These are phyloP conservation scores for Asterochloris erici DNA, from an alignment of 139 green algal genomes.

Conservation along the genomic window DNA sequence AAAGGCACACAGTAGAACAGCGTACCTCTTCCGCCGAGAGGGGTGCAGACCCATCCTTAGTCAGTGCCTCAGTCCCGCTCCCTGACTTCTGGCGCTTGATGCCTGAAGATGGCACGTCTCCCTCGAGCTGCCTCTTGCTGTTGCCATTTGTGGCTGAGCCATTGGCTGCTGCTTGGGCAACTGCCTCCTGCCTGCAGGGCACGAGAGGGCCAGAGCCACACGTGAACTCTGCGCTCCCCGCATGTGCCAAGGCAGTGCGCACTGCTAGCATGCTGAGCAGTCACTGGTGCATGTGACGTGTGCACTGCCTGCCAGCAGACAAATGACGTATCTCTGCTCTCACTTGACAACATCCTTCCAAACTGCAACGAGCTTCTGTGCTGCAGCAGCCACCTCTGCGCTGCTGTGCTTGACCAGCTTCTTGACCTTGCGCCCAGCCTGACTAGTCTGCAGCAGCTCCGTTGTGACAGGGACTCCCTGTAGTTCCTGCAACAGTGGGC, in stretches of 20 bases:
- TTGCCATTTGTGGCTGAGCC: no score
- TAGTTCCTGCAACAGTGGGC: no score
- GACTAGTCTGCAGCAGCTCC: constrained; percentile 60
- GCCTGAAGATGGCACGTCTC: no score
- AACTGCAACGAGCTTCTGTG: constrained; percentile 47
- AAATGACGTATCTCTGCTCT: constrained; percentile 19
- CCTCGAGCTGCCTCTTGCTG: no score
- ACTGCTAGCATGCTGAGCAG: background rate
- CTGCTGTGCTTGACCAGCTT: constrained; percentile 67
- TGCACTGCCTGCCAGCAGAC: background rate
- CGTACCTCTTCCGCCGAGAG: no score
- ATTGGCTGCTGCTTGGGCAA: no score
- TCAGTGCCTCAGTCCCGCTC: background rate
- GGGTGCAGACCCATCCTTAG: no score
- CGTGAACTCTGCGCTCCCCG: background rate
- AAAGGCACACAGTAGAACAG: no score
- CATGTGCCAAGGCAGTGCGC: background rate
- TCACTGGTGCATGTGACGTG: background rate
- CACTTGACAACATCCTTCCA: constrained; percentile 68
- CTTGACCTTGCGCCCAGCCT: constrained; percentile 74
- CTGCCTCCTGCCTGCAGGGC: no score
- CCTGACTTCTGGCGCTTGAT: background rate
- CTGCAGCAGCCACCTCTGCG: constrained; percentile 41
- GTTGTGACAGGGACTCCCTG: constrained; percentile 42
- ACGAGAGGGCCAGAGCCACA: no score